Conservation (phyloP, 1,139 yeast genomes). For the Entelexis sorbosivorans region DNA sequence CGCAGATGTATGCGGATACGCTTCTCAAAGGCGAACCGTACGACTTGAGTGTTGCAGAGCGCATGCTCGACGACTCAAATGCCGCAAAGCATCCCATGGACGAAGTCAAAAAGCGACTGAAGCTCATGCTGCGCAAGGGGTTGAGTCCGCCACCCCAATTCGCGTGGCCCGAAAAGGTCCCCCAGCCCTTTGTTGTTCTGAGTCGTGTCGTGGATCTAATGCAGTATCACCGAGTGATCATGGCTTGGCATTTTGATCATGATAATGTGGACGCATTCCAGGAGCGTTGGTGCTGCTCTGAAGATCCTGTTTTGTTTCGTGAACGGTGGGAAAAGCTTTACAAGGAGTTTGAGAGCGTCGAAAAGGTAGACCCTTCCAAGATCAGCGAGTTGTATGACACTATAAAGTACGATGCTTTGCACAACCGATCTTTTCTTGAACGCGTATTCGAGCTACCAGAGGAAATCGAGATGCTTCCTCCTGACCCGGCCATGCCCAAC, state of each 20-base stretch:
- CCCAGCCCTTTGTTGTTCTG: slow-evolving; percentile 89
- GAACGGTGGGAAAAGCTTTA: slow-evolving; percentile 98
- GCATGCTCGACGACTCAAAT: slow-evolving; percentile 86
- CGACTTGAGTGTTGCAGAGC: slow-evolving; percentile 75
- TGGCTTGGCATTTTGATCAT: slow-evolving; percentile 68
- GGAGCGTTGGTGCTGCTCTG: slow-evolving; percentile 90
- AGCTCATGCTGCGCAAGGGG: slow-evolving; percentile 88
- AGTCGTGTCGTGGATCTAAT: slow-evolving; percentile 88
- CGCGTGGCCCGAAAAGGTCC: slow-evolving; percentile 98
- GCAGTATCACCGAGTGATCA: slow-evolving; percentile 79
- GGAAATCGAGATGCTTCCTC: slow-evolving; percentile 20
- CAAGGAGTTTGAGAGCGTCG: slow-evolving; percentile 83
- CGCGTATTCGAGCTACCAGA: slow-evolving; percentile 64
- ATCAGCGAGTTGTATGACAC: slow-evolving; percentile 95
- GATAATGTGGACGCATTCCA: slow-evolving; percentile 63
- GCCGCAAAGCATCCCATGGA: slow-evolving; percentile 99
- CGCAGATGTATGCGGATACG: slow-evolving; percentile 77
- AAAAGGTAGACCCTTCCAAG: slow-evolving; percentile 95
- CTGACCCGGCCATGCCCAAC: slow-evolving; percentile 25
- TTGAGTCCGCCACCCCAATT: slow-evolving; percentile 98
- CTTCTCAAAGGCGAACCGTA: slow-evolving; percentile 57
- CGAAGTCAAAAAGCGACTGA: slow-evolving; percentile 89
- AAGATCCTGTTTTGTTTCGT: slow-evolving; percentile 76
- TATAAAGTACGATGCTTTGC: slow-evolving; percentile 96
- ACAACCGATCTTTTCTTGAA: slow-evolving; percentile 80